Percentiles rank a stretch among this genome's conserved stretches.
Evolutionary conservation across 331 rosid species (phyloP).

Genomic region (Quercus tomentella): DNA sequence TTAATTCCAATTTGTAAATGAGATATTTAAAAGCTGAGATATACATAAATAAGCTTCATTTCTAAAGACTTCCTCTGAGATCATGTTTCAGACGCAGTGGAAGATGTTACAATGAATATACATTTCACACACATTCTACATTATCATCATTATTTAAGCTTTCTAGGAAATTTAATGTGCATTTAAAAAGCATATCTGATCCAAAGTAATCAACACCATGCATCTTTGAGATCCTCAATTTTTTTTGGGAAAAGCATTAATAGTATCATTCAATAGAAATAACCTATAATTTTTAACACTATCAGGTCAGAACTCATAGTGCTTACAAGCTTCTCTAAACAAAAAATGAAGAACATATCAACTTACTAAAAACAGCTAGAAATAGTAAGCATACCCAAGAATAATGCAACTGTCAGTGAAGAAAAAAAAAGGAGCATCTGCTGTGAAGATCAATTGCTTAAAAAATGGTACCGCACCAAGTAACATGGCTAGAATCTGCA

Average conservation of each 20-base stretch:
- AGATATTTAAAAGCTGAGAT: not conserved
- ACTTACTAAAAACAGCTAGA: constrained; percentile 14
- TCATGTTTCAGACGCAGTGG: not conserved
- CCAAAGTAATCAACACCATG: not conserved
- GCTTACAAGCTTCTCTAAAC: not conserved
- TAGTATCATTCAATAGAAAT: not conserved
- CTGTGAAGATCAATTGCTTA: constrained; percentile 62
- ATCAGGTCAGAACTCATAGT: not conserved
- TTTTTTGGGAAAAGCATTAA: too few relatives aligned
- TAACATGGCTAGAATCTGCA: constrained; percentile 87
- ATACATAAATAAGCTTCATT: not conserved
- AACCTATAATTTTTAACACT: not conserved
- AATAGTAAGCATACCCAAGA: constrained; percentile 64
- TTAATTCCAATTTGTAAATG: not conserved
- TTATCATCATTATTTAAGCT: not conserved
- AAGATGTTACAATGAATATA: not conserved
- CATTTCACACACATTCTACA: not conserved
- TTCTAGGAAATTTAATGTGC: not conserved
- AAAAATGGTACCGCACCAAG: constrained; percentile 75
- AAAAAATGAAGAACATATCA: constrained; percentile 4
- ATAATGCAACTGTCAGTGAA: constrained; percentile 97
- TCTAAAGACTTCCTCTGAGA: not conserved
- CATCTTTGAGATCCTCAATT: not conserved
- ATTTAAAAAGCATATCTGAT: not conserved
- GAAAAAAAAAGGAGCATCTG: constrained; percentile 86